Evolutionary conservation across 2,329 filamentous ascomycete genomes (phyloP), one percentile per base, ranked within the genome.

Genomic region (Talaromyces sp.): DNA sequence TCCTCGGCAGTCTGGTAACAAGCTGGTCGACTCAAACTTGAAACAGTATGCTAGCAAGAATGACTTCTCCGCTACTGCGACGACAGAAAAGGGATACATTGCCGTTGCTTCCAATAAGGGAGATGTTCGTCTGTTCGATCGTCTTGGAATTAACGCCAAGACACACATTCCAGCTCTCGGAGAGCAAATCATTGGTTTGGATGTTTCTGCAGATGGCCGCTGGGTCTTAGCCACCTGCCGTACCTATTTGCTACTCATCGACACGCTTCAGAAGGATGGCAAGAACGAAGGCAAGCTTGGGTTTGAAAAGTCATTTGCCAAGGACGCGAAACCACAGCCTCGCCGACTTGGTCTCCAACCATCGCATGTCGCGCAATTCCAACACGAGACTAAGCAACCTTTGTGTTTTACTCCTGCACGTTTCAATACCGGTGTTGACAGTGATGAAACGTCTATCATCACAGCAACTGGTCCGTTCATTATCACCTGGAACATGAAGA

Each of bases 281-380:
- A 97, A 97, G 82, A 96, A 97, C 65, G 91, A 94, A 71, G 94
- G 94, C 71, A 96, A 96, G 76, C 87, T 99, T n/a, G 94, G 94
- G 1, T 99, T 99, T 71, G 92, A 99, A 76, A 92, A 90, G 73
- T 81, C 91, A 0, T 99, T 99, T 69, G 87, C 90, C 3, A 95
- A 96, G 66, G 92, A 97, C 72, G 84, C 88, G 21, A 99, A 99
- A 76, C 94, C 94, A 1, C 91, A 96, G 69, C 94, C 94, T 38
- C 89, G 91, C 58, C 91, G 94, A 66, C 85, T 99, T 11, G 91
- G 88, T 12, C 83, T 99, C 41, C 92, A 89, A 7, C 94, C 94
- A 0, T 87, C 90, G 62, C 94, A 99, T 73, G 91, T 97, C 29
- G 94, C 94, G 0, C 94, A 99, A 72, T 97, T 99, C 80, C 91